Percentiles rank a stretch among this genome's conserved stretches.
These are phyloP conservation scores for Beauveria brongniartii DNA, from an alignment of 2,329 filamentous ascomycete species.

Conservation along the genomic window DNA sequence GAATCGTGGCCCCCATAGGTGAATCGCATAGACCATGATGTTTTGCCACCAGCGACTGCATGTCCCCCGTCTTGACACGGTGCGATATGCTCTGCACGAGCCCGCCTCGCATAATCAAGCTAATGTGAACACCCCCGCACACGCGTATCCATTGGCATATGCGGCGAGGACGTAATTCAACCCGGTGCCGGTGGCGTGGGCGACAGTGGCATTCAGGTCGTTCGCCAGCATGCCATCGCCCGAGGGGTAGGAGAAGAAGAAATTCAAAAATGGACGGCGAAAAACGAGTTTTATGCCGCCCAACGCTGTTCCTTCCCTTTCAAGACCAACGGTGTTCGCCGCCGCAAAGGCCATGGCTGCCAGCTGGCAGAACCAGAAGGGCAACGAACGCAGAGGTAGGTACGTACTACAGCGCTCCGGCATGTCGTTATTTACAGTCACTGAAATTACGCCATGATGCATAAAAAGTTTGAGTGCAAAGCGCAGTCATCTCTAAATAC, in stretches of 20 bases:
- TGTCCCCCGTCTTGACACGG: neutral
- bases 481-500: neutral
- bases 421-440: neutral
- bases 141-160: neutral
- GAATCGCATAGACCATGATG: neutral
- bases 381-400: neutral
- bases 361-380: neutral
- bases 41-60: neutral
- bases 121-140: neutral
- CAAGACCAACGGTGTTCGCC: too few relatives aligned
- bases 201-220: neutral
- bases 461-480: neutral
- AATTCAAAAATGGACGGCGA: too few relatives aligned
- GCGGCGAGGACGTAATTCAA: neutral
- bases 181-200: neutral
- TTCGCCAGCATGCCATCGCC: neutral
- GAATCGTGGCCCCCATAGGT: neutral
- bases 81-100: neutral
- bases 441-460: neutral
- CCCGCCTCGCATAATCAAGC: neutral
- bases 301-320: too few relatives aligned
- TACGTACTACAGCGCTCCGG: neutral
- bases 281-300: too few relatives aligned
- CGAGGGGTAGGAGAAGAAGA: neutral
- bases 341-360: neutral